A percentile compares a stretch with the other conserved stretches of the same genome.
These are phyloP conservation scores for Micractinium conductrix DNA, from an alignment of 139 green algal species.

Conservation along the genomic window DNA sequence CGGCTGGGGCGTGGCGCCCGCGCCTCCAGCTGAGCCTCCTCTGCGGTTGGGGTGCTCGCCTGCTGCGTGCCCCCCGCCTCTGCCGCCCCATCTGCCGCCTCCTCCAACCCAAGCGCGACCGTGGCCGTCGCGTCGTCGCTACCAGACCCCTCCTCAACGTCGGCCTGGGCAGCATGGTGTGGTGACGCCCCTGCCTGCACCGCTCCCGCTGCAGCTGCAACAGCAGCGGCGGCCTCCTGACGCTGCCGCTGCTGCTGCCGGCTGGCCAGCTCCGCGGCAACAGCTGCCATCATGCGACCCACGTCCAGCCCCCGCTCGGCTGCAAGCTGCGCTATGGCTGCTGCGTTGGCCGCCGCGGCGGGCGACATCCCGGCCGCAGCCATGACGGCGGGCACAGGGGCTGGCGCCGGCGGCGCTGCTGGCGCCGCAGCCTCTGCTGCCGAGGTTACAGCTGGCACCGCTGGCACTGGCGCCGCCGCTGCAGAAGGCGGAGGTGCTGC, in stretches of 20 bases:
- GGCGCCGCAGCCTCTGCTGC: not conserved
- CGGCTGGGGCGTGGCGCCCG: too few relatives aligned
- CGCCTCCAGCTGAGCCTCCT: too few relatives aligned
- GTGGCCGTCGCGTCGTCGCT: too few relatives aligned
- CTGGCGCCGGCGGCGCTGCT: not conserved
- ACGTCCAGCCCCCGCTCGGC: not conserved
- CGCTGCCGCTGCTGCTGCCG: not conserved
- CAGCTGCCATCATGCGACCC: not conserved
- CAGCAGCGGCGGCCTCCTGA: not conserved
- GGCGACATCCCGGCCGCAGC: not conserved
- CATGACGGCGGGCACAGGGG: not conserved
- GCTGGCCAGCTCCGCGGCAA: not conserved
- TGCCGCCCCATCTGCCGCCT: too few relatives aligned
- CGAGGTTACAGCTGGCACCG: not conserved
- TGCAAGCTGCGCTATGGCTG: slow-evolving; percentile 1
- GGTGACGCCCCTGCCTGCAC: not conserved
- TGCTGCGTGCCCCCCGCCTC: too few relatives aligned
- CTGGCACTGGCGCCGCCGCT: not conserved
- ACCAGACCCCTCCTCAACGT: too few relatives aligned
- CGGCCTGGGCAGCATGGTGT: too few relatives aligned
- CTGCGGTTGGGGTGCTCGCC: too few relatives aligned
- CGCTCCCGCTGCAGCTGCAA: not conserved
- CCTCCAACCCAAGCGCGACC: too few relatives aligned
- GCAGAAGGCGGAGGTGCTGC: not conserved
- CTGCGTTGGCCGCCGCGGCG: not conserved